Conservation (phyloP, 768 basidiomycete species). For the Cyclocybe cylindracea region DNA sequence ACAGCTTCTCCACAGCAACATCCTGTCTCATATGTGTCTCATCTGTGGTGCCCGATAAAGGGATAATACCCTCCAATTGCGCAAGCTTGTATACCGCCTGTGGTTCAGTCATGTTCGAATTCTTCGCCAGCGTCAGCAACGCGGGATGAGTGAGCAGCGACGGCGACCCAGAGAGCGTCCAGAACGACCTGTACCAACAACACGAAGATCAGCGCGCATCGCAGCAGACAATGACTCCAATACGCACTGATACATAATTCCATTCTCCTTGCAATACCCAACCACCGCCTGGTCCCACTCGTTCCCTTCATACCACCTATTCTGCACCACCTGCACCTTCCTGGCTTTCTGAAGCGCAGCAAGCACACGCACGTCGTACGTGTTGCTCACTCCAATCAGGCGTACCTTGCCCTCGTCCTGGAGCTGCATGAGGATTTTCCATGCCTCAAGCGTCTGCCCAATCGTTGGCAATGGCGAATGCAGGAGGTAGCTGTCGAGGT, state of each 20-base stretch:
- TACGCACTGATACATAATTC: conserved; percentile 70
- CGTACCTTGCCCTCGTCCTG: conserved; percentile 66
- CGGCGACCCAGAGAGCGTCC: conserved; percentile 84
- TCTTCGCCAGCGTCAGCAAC: conserved; percentile 43
- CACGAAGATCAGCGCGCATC: neutral
- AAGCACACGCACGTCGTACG: conserved; percentile 64
- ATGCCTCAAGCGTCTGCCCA: conserved; percentile 67
- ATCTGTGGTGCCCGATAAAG: conserved; percentile 75
- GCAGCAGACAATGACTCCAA: neutral
- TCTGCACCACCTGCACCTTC: conserved; percentile 76
- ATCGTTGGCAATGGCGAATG: conserved; percentile 71
- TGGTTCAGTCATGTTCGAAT: conserved; percentile 54
- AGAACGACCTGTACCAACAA: conserved; percentile 67
- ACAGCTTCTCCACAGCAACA: conserved; percentile 37
- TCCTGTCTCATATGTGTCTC: conserved; percentile 63
- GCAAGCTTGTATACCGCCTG: conserved; percentile 73
- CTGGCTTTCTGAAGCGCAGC: conserved; percentile 51
- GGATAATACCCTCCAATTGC: conserved; percentile 65
- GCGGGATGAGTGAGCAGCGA: conserved; percentile 50
- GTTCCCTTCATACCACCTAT: conserved; percentile 84
- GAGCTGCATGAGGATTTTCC: conserved; percentile 58
- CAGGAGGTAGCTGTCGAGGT: conserved; percentile 77
- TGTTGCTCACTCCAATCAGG: conserved; percentile 76
- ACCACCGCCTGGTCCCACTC: conserved; percentile 70
- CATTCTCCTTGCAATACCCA: conserved; percentile 61